Evolutionary conservation across 106 monocot genomes (phyloP).

Genomic region (Posidonia australis): DNA sequence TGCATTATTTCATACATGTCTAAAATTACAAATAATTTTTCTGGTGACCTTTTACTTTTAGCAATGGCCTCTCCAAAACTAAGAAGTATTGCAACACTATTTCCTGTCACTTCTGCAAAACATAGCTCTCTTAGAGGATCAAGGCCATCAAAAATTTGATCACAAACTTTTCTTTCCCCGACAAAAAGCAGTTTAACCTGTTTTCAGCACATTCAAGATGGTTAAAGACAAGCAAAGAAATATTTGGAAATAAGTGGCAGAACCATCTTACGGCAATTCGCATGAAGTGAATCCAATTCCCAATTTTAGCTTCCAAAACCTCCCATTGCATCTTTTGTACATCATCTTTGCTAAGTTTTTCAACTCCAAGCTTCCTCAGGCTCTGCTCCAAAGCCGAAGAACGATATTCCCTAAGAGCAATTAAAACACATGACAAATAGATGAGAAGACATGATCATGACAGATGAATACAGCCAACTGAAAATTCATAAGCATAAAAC

Average conservation of each 20-base stretch:
- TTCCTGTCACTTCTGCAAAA: constrained; percentile 77
- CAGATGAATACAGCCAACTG: no score
- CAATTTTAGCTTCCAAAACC: constrained; percentile 79
- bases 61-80: constrained; percentile 98
- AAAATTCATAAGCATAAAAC: no score
- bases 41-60: constrained; percentile 86
- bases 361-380: constrained; percentile 69
- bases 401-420: constrained; percentile 52
- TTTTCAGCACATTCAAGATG: constrained; percentile 10
- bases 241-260: neutral
- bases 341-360: constrained; percentile 83
- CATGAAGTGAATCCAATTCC: constrained; percentile 97
- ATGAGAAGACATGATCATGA: no score
- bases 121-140: constrained; percentile 55
- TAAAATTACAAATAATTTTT: constrained; percentile 89
- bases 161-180: constrained; percentile 78
- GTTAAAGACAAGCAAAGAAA: neutral
- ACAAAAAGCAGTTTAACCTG: constrained; percentile 91
- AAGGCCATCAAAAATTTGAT: constrained; percentile 71
- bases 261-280: constrained; percentile 62
- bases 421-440: neutral
- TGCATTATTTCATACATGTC: constrained; percentile 99
- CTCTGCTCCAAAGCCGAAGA: constrained; percentile 60
- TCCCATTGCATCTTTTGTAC: constrained; percentile 96
- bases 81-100: constrained; percentile 64